Base-by-base conservation (phyloP, 2,329 filamentous ascomycete species). In the Claviceps fusiformis region DNA sequence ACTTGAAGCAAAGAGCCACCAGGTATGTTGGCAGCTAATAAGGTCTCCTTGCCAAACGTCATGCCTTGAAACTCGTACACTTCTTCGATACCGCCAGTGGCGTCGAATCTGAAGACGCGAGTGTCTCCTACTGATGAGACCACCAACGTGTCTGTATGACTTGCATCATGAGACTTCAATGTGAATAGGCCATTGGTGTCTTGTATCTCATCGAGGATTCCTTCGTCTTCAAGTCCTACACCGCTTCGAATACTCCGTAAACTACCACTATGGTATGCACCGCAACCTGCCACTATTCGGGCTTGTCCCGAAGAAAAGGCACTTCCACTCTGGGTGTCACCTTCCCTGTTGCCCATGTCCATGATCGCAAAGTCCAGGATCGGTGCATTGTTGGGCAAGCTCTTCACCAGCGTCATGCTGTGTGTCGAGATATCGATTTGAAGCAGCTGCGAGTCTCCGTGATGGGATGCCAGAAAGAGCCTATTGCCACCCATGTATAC, bases 271-370 rank as follows among this genome's bases (percentile, higher is more conserved):
- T 87, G 84, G 65, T 89, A 93, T 0, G 88, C 90, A 33, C 93
- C 93, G 55, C 91, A 96, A 0, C 90, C 92, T 2, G 92, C 91
- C 11, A 98, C 89, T 58, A 98, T 87, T 44, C 91, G 82, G 49
- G 93, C 91, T 70, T 98, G 92, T 0, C 93, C 93, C 0, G 92
- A 95, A 0, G 91, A 95, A 64, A 95, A 98, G 59, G 93, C 88
- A 63, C 93, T 95, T 3, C 85, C 86, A 19, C 75, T 70, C 56
- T 89, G 84, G 9, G 78, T 82, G 59, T 93, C 86, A 27, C 85
- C 85, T 57, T 88, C 85, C 55, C 89, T 79, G 62, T 89, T 91
- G 0, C 91, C 92, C 77, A 97, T 87, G 64, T 97, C 93, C 89
- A 97, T 95, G 17, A 98, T 82, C 1, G 87, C 85, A 62, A 98